phyloP scores from a whole-genome alignment of 1,139 yeast genomes.

The Nematodospora anomalae region DNA sequence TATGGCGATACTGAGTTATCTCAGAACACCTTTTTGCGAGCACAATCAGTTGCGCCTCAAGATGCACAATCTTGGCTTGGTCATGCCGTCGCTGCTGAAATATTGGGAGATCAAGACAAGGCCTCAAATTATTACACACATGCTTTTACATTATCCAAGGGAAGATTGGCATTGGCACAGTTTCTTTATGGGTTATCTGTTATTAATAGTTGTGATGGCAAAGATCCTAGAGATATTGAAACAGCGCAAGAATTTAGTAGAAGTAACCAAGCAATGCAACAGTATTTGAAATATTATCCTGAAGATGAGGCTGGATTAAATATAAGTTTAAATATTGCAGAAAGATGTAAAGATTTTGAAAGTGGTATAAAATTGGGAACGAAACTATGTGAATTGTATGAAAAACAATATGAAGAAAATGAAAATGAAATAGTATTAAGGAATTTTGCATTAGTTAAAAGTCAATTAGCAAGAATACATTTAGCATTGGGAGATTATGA shows the following conservation, averaged over 20 bases:
- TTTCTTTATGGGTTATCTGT: conserved; percentile 67
- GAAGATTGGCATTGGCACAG: conserved; percentile 69
- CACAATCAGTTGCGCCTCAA: conserved; percentile 83
- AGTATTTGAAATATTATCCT: conserved; percentile 69
- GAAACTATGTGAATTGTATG: conserved; percentile 51
- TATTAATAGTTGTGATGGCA: conserved; percentile 42
- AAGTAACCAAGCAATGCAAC: conserved; percentile 71
- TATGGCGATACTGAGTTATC: conserved; percentile 74
- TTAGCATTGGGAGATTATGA: conserved; percentile 60
- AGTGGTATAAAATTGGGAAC: conserved; percentile 51
- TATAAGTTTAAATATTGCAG: conserved; percentile 60
- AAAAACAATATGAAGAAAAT: conserved; percentile 54
- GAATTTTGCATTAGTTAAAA: conserved; percentile 58
- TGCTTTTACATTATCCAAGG: conserved; percentile 74
- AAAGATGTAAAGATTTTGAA: conserved; percentile 65
- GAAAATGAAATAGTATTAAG: conserved; percentile 51
- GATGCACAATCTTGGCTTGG: conserved; percentile 84
- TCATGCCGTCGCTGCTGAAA: conserved; percentile 67
- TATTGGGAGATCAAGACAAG: conserved; percentile 51
- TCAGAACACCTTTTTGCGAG: conserved; percentile 65
- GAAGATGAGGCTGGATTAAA: conserved; percentile 61
- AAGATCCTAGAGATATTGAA: conserved; percentile 53
- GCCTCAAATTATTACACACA: conserved; percentile 70
- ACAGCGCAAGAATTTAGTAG: conserved; percentile 65
- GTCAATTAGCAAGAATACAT: conserved; percentile 69